A percentile compares a stretch with the other conserved stretches of the same genome.
Conservation (phyloP, 1,284 basidiomycete genomes). For the Psilocybe mexicana region DNA sequence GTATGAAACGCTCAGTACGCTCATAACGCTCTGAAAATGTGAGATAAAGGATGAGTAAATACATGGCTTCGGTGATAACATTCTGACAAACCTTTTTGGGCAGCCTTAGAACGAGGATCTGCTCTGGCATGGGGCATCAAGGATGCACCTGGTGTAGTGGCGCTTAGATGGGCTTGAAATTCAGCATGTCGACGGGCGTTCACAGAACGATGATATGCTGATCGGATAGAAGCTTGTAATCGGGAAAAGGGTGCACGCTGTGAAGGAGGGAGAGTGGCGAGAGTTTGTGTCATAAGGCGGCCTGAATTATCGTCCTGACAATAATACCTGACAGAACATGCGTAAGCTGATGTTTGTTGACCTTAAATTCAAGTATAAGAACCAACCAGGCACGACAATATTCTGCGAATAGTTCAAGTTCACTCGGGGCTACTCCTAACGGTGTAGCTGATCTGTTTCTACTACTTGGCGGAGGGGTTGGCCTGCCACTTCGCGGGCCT, state of each 20-base stretch:
- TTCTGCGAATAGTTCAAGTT: slow-evolving; percentile 73
- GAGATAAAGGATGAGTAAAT: background rate
- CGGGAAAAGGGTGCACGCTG: slow-evolving; percentile 77
- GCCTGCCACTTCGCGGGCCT: slow-evolving; percentile 49
- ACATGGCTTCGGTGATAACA: slow-evolving; percentile 1
- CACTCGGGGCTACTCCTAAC: slow-evolving; percentile 53
- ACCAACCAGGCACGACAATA: slow-evolving; percentile 71
- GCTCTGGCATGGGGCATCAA: slow-evolving; percentile 67
- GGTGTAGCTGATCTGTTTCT: slow-evolving; percentile 67
- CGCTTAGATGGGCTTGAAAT: slow-evolving; percentile 72
- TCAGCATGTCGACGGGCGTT: slow-evolving; percentile 70
- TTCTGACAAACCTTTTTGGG: slow-evolving; percentile 52
- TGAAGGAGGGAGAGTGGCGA: slow-evolving; percentile 72
- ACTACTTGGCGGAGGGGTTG: slow-evolving; percentile 55
- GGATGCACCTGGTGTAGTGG: slow-evolving; percentile 72
- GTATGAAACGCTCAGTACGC: slow-evolving; percentile 67
- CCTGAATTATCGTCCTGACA: slow-evolving; percentile 74
- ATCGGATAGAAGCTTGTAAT: slow-evolving; percentile 74
- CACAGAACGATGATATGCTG: slow-evolving; percentile 72
- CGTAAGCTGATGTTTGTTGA: background rate
- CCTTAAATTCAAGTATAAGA: background rate
- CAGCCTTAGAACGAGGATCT: slow-evolving; percentile 55
- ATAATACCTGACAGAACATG: slow-evolving; percentile 59
- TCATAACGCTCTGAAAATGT: slow-evolving; percentile 56
- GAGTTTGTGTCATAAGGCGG: slow-evolving; percentile 72